Conservation (phyloP, 148 eudicot genomes). For the Amaranthus cruentus region DNA sequence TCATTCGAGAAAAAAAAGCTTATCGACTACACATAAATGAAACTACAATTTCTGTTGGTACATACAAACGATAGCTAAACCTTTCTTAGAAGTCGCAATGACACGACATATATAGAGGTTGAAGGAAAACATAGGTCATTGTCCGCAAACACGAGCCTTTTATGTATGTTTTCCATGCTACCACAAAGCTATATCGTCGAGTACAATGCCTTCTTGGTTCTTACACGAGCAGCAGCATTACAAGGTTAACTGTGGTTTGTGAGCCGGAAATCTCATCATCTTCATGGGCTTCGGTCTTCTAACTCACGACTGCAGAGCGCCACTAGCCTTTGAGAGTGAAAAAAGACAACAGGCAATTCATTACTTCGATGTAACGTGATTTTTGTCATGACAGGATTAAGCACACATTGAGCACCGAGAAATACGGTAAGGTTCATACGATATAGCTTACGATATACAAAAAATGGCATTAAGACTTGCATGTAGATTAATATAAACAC, state of each 20-base stretch:
- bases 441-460: neutral
- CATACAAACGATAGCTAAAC: neutral
- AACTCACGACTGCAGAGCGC: neutral
- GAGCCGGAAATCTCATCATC: neutral
- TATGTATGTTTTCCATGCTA: neutral
- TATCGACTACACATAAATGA: neutral
- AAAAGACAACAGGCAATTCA: neutral
- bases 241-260: neutral
- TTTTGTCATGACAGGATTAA: neutral
- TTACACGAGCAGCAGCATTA: neutral
- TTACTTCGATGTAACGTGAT: neutral
- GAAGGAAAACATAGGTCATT: conserved; percentile 4
- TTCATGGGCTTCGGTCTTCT: conserved; percentile 12
- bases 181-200: neutral
- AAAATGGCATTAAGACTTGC: neutral
- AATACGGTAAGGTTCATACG: too few relatives aligned
- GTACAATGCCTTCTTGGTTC: neutral
- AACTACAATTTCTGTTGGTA: neutral
- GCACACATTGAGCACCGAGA: neutral
- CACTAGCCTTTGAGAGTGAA: neutral
- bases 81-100: neutral
- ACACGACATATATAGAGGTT: neutral
- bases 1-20: neutral
- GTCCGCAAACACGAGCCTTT: conserved; percentile 1
- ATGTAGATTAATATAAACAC: too few relatives aligned